Percentiles rank a stretch among this genome's conserved stretches.
phyloP scores from a whole-genome alignment of 1,284 basidiomycete genomes.

The Marasmius sp. region DNA sequence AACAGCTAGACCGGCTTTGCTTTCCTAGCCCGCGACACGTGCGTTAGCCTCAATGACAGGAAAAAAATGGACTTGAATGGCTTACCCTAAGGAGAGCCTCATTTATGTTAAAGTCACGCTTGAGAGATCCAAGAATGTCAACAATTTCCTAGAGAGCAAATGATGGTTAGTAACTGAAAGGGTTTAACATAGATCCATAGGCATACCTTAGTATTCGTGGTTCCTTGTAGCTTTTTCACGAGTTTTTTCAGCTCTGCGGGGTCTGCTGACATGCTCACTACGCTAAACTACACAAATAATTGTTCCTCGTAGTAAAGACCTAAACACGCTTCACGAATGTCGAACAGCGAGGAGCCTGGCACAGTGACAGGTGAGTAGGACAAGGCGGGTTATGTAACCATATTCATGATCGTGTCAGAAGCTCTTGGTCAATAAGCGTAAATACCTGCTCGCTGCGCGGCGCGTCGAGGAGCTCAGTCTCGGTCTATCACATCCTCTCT shows the following conservation, averaged over 20 bases:
- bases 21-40: conserved; percentile 55
- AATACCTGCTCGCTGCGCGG: background rate
- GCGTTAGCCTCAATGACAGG: conserved; percentile 19
- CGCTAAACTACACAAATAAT: background rate
- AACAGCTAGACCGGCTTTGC: conserved; percentile 89
- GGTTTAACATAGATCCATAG: conserved; percentile 40
- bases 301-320: background rate
- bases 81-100: conserved; percentile 87
- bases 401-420: background rate
- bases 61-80: conserved; percentile 30
- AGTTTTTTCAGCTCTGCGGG: conserved; percentile 73
- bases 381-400: background rate
- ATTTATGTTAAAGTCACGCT: conserved; percentile 78
- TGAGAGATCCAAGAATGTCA: conserved; percentile 70
- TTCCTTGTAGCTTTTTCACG: conserved; percentile 73
- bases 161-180: conserved; percentile 31
- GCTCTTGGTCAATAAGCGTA: background rate
- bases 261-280: conserved; percentile 37
- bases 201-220: conserved; percentile 62
- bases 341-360: background rate
- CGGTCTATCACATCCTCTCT: no score
- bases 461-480: no score
- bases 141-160: conserved; percentile 63
- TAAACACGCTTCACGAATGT: background rate
- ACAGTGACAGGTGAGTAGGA: background rate